Base-by-base conservation (phyloP, 371 early-diverging fungal species). In the Circinella minor region DNA sequence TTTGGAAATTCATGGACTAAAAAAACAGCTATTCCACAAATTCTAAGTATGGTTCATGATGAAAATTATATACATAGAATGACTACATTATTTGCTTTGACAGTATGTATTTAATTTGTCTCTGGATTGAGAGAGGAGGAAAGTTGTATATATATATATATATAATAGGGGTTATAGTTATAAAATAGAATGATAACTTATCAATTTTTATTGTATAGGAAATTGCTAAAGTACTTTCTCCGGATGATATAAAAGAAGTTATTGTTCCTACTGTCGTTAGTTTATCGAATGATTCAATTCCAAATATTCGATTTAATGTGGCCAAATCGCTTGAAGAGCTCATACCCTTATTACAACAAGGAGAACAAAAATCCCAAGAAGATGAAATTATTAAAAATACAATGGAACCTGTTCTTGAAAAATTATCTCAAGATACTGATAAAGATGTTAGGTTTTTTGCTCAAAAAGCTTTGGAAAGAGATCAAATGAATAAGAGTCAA, bases 291-390 rank as follows among this genome's bases (percentile, higher is more conserved):
- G 99, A 99, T 75, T 95, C 97, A 17, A 97, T 99, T 72, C 98
- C 99, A 74, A 99, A 99, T 79, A 97, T 99, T 74, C 95, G 99
- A 49, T 99, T 99, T 88, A 99, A 98, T 74, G 97, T 96, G 17
- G 97, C 97, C 65, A 99, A 99, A 80, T 90, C 94, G 64, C 85
- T 96, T 77, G 95, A 95, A 76, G 84, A 87, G 11, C 76, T 99
- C 79, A 86, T 91, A 54, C 94, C 92, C 17, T 85, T 94, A 37
- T 83, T 97, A 70, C 86, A 88, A 65, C 84, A 83, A 43, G 43
- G 43, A 9, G 43, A 43, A 71, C 85, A 84, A 68, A 71, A 85
- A 17, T 89, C 90, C 61, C 51, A 8, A 5, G 51, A 8, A 17
- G 82, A 73, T 36, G 75, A 78, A 17, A 71, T 94, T 36, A 76